Percentiles rank a stretch among this genome's conserved stretches.
phyloP scores from a whole-genome alignment of 331 rosid species.

The Rhamnella rubrinervis region DNA sequence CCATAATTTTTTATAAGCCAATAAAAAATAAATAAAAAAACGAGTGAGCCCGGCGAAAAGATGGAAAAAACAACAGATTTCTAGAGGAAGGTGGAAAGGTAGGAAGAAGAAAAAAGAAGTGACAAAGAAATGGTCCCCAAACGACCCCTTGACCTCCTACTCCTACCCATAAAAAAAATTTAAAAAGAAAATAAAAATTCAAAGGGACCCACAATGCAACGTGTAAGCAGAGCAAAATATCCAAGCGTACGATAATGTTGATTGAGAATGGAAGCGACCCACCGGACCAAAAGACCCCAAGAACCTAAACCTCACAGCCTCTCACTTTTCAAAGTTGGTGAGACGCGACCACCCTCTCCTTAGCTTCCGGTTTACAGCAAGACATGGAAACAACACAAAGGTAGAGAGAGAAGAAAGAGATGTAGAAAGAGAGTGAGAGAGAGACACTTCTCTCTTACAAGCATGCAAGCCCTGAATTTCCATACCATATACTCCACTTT shows the following conservation, averaged over 20 bases:
- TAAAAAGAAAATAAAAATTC: not conserved
- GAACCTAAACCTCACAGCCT: slow-evolving; percentile 37
- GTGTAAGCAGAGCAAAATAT: not conserved
- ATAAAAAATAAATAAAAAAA: not conserved
- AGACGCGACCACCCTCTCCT: slow-evolving; percentile 29
- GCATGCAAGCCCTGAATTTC: slow-evolving; percentile 67
- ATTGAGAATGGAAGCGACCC: slow-evolving; percentile 14
- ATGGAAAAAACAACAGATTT: not conserved
- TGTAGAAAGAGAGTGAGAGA: not conserved
- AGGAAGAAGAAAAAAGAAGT: slow-evolving; percentile 8
- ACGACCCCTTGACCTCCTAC: slow-evolving; percentile 47
- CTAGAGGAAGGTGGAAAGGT: slow-evolving; percentile 34
- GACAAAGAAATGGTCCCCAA: slow-evolving; percentile 41
- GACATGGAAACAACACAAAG: not conserved
- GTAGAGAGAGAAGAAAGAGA: not conserved
- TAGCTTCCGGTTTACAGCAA: slow-evolving; percentile 60
- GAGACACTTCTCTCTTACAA: slow-evolving; percentile 28
- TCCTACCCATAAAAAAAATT: slow-evolving; percentile 29
- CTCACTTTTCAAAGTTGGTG: slow-evolving; percentile 58
- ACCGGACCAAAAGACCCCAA: slow-evolving; percentile 30
- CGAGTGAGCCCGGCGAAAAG: not conserved
- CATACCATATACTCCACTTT: slow-evolving; percentile 43
- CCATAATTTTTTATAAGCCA: no score
- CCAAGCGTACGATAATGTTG: slow-evolving; percentile 33
- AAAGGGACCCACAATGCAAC: slow-evolving; percentile 22